phyloP scores from a whole-genome alignment of 2,329 filamentous ascomycete species.

The Epichloe elymi region DNA sequence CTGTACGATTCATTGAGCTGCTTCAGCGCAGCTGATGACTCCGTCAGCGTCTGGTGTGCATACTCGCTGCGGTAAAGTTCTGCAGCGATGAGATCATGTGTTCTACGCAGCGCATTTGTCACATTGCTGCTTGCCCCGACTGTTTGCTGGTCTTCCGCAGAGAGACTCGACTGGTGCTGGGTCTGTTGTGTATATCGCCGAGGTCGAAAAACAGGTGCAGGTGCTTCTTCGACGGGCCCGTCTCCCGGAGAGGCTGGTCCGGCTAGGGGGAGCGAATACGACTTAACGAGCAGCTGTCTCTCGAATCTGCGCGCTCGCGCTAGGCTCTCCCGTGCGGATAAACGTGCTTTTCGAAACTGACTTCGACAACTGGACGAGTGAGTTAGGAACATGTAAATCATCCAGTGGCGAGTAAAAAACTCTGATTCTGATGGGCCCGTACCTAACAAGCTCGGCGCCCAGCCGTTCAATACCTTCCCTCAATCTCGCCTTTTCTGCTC shows the following conservation, averaged over 20 bases:
- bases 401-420: background rate
- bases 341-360: constrained; percentile 69
- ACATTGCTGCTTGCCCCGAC: constrained; percentile 70
- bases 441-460: constrained; percentile 59
- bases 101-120: constrained; percentile 68
- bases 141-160: constrained; percentile 59
- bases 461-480: constrained; percentile 54
- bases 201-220: constrained; percentile 11
- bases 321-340: constrained; percentile 63
- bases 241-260: constrained; percentile 17
- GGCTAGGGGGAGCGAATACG: constrained; percentile 35
- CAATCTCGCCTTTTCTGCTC: constrained; percentile 50
- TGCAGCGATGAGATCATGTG: constrained; percentile 72
- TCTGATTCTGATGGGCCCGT: constrained; percentile 10
- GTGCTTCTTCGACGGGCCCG: constrained; percentile 9
- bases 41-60: constrained; percentile 74
- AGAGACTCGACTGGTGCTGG: constrained; percentile 23
- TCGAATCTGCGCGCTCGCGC: constrained; percentile 63
- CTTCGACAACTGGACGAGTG: constrained; percentile 35
- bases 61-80: constrained; percentile 82
- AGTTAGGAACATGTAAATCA: background rate
- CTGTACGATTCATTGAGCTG: constrained; percentile 72
- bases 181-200: constrained; percentile 17
- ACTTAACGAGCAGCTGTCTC: constrained; percentile 60
- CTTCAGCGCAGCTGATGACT: constrained; percentile 71